Conservation (phyloP, 2,329 filamentous ascomycete species). For the Nemania sp. region DNA sequence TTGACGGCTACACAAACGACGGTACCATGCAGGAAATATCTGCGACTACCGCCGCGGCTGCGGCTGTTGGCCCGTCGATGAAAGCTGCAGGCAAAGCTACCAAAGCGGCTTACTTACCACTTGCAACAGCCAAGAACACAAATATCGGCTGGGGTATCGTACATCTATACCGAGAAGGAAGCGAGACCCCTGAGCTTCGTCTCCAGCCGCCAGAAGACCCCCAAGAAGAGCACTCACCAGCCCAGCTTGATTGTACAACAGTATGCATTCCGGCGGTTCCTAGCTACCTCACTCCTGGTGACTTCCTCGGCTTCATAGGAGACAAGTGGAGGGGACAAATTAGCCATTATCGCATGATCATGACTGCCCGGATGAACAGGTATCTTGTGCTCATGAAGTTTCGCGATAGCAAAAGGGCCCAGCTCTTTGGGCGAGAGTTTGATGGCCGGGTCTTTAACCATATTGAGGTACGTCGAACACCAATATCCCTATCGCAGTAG, state of each 20-base stretch:
- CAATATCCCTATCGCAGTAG: conserved; percentile 33
- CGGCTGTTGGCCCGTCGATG: conserved; percentile 65
- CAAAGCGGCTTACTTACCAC: conserved; percentile 81
- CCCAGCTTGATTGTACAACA: conserved; percentile 77
- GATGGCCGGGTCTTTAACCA: conserved; percentile 94
- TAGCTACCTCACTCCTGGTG: conserved; percentile 89
- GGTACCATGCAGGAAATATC: conserved; percentile 52
- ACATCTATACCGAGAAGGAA: conserved; percentile 88
- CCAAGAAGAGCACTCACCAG: conserved; percentile 46
- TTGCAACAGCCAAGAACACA: conserved; percentile 74
- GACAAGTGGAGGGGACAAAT: conserved; percentile 87
- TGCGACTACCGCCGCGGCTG: conserved; percentile 61
- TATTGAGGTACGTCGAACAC: conserved; percentile 74
- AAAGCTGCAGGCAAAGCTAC: conserved; percentile 77
- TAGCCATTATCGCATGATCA: conserved; percentile 93
- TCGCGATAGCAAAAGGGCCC: conserved; percentile 77
- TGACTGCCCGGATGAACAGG: conserved; percentile 87
- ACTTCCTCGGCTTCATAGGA: conserved; percentile 91
- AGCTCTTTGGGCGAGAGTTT: conserved; percentile 85
- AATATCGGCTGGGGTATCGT: conserved; percentile 93
- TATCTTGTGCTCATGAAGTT: conserved; percentile 99
- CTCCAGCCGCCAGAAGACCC: conserved; percentile 47
- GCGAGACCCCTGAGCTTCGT: conserved; percentile 73
- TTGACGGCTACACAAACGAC: conserved; percentile 57
- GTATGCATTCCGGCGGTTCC: conserved; percentile 95